phyloP scores from a whole-genome alignment of 148 eudicot genomes.

The Rhododendron ferrugineum region DNA sequence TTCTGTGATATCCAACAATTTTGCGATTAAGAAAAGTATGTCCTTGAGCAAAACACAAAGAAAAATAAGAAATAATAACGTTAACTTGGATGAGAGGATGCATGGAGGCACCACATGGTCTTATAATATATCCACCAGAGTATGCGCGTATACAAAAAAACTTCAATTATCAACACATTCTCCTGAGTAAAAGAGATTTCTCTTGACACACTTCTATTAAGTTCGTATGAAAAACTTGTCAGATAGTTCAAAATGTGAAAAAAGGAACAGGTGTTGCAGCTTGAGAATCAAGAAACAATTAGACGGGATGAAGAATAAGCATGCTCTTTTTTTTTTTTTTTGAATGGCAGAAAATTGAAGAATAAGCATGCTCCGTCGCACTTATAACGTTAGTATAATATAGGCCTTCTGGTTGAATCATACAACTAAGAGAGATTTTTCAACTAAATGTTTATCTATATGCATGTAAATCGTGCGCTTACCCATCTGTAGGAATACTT shows the following conservation, averaged over 20 bases:
- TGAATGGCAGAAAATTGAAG: not conserved
- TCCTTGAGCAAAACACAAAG: not conserved
- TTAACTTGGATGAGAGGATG: not conserved
- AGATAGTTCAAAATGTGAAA: not conserved
- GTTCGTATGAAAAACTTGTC: not conserved
- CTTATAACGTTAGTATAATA: not conserved
- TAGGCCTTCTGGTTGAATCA: not conserved
- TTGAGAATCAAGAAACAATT: not conserved
- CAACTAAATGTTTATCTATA: not conserved
- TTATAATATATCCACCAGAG: not conserved
- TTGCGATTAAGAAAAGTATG: not conserved
- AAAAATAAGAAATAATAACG: not conserved
- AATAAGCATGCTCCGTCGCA: too few species aligned
- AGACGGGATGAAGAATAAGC: not conserved
- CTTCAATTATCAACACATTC: not conserved
- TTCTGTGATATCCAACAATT: not conserved
- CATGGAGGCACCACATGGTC: not conserved
- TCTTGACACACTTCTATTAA: not conserved
- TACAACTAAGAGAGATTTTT: not conserved
- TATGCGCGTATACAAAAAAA: not conserved
- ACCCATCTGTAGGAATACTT: constrained; percentile 52
- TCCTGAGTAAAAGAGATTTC: not conserved
- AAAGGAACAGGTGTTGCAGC: not conserved
- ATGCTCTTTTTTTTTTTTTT: not conserved
- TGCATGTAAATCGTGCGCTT: constrained; percentile 11